phyloP scores from a whole-genome alignment of 306 rosid genomes.

The Acacia crassicarpa region DNA sequence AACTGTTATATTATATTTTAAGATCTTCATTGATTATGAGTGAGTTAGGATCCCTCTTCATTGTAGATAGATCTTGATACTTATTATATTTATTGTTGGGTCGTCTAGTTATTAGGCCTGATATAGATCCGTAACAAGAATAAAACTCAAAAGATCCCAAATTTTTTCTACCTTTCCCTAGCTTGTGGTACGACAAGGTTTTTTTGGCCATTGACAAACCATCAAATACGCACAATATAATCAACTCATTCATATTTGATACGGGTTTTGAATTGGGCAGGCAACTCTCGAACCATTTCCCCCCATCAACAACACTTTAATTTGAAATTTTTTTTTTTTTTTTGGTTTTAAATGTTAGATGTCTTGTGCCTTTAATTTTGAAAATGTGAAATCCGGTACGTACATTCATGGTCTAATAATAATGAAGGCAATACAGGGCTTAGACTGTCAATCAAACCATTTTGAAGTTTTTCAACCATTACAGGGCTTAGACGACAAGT shows the following conservation, averaged over 20 bases:
- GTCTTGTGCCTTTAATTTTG: background rate
- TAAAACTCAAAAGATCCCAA: background rate
- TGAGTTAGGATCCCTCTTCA: too few species aligned
- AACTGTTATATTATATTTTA: too few species aligned
- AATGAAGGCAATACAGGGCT: background rate
- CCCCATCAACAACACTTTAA: background rate
- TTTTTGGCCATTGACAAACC: background rate
- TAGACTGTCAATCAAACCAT: background rate
- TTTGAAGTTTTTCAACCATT: background rate
- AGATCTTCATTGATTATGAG: too few species aligned
- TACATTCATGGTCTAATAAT: background rate
- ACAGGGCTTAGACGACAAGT: background rate
- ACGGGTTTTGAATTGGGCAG: background rate
- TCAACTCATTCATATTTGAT: background rate
- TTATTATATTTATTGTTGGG: too few species aligned
- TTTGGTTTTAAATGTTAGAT: background rate
- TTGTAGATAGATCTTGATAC: too few species aligned
- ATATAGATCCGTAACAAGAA: too few species aligned
- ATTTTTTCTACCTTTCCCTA: background rate
- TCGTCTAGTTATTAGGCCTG: too few species aligned
- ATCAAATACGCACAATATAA: too few species aligned
- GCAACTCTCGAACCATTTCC: background rate
- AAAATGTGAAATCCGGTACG: background rate
- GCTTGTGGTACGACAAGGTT: background rate
- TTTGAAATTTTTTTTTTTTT: background rate